These are phyloP conservation scores for Jamesozyma spencerorum DNA, from an alignment of 805 yeast genomes.

Conservation along the genomic window DNA sequence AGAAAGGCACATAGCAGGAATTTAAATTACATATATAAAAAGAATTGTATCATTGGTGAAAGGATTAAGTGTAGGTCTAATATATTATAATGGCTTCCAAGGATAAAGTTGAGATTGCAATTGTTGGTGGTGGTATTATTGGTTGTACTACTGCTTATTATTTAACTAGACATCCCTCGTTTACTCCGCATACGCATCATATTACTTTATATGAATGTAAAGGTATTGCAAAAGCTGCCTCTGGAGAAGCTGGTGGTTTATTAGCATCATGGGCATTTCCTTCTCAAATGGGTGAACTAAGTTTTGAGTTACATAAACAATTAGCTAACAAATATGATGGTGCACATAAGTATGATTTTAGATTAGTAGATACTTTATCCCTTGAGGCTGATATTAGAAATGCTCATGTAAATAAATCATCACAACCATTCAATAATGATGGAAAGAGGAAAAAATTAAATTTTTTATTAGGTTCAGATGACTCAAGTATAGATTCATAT, in stretches of 20 bases:
- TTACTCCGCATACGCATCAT: slow-evolving; percentile 61
- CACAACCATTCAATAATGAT: slow-evolving; percentile 1
- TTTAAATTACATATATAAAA: no score
- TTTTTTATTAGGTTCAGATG: no score
- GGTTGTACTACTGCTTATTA: slow-evolving; percentile 94
- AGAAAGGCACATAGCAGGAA: no score
- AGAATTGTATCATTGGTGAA: no score
- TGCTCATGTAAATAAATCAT: slow-evolving; percentile 6
- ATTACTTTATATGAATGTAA: slow-evolving; percentile 82
- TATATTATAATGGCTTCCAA: no score
- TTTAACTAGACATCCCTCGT: slow-evolving; percentile 72
- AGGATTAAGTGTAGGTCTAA: no score
- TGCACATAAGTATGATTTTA: slow-evolving; percentile 85
- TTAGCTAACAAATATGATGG: slow-evolving; percentile 73
- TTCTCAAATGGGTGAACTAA: slow-evolving; percentile 80
- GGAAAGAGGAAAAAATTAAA: neutral
- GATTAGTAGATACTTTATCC: slow-evolving; percentile 77
- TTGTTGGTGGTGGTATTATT: slow-evolving; percentile 92
- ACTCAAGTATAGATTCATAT: no score
- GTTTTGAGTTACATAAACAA: slow-evolving; percentile 78
- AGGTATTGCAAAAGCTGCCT: slow-evolving; percentile 93
- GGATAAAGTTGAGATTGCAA: slow-evolving; percentile 66
- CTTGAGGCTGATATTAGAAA: slow-evolving; percentile 69
- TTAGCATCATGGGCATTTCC: slow-evolving; percentile 97
- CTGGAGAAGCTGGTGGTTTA: slow-evolving; percentile 95